Conservation (phyloP, 305 asterid genomes). For the Fraxinus velutina region DNA sequence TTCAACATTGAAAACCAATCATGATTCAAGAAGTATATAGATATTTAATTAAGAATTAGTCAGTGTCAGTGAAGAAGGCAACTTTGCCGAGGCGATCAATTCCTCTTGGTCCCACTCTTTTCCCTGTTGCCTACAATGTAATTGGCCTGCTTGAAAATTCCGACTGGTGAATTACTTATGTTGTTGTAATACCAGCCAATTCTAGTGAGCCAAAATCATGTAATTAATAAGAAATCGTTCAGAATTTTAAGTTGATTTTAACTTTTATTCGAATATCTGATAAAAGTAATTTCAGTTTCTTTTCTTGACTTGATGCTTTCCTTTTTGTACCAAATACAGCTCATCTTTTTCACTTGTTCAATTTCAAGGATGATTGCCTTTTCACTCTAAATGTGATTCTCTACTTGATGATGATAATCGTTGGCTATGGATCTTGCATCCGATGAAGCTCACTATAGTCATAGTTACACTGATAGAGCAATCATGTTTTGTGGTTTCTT, state of each 20-base stretch:
- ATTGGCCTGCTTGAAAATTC: constrained; percentile 14
- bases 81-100: constrained; percentile 50
- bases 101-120: constrained; percentile 30
- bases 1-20: background rate
- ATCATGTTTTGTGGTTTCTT: background rate
- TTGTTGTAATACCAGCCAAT: constrained; percentile 6
- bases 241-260: background rate
- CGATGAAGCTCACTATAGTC: constrained; percentile 45
- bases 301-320: background rate
- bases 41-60: background rate
- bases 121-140: constrained; percentile 40
- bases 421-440: constrained; percentile 46
- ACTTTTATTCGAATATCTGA: background rate
- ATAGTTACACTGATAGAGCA: constrained; percentile 67
- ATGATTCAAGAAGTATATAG: background rate
- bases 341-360: background rate
- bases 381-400: constrained; percentile 19
- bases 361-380: background rate
- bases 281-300: background rate
- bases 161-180: constrained; percentile 9
- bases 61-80: constrained; percentile 25
- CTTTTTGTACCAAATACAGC: background rate
- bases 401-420: constrained; percentile 46
- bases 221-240: background rate
- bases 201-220: constrained; percentile 20